These are phyloP conservation scores for Sambucus nigra DNA, from an alignment of 129 eudicot genomes.

Conservation along the genomic window DNA sequence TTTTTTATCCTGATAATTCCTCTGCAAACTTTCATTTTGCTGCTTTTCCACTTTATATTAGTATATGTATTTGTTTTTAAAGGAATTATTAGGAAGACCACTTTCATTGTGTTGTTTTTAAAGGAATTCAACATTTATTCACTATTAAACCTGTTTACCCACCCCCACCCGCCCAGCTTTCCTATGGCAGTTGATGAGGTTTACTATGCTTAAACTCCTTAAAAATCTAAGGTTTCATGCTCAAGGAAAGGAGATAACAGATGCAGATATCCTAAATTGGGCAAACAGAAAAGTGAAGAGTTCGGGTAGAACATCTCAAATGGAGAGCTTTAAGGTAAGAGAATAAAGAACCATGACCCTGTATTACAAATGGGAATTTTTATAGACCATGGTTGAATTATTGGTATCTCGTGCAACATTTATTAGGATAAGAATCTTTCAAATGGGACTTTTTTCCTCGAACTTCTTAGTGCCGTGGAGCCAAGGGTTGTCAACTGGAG, in stretches of 20 bases:
- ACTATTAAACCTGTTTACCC: no score
- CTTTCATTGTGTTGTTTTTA: no score
- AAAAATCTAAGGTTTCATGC: slow-evolving; percentile 83
- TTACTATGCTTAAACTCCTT: slow-evolving; percentile 79
- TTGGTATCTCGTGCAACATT: slow-evolving; percentile 1
- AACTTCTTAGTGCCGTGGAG: slow-evolving; percentile 87
- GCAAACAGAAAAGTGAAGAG: slow-evolving; percentile 69
- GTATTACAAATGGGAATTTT: no score
- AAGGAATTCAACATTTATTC: no score
- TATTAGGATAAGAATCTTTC: slow-evolving; percentile 86
- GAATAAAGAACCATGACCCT: no score
- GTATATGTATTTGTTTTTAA: no score
- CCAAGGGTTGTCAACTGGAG: slow-evolving; percentile 94
- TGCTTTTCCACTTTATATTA: no score
- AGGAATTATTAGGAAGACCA: no score
- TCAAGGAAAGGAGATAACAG: slow-evolving; percentile 71
- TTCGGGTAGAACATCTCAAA: slow-evolving; percentile 58
- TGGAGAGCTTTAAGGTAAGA: slow-evolving; percentile 80
- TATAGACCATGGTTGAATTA: neutral
- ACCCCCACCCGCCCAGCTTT: slow-evolving; percentile 79
- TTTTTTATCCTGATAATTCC: no score
- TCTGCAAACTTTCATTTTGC: no score
- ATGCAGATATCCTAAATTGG: slow-evolving; percentile 84
- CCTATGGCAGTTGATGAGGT: slow-evolving; percentile 93
- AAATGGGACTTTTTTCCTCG: slow-evolving; percentile 83